A percentile compares a stretch with the other conserved stretches of the same genome.
Conservation (phyloP, 2,329 filamentous ascomycete species). For the Conoideocrella luteorostrata region DNA sequence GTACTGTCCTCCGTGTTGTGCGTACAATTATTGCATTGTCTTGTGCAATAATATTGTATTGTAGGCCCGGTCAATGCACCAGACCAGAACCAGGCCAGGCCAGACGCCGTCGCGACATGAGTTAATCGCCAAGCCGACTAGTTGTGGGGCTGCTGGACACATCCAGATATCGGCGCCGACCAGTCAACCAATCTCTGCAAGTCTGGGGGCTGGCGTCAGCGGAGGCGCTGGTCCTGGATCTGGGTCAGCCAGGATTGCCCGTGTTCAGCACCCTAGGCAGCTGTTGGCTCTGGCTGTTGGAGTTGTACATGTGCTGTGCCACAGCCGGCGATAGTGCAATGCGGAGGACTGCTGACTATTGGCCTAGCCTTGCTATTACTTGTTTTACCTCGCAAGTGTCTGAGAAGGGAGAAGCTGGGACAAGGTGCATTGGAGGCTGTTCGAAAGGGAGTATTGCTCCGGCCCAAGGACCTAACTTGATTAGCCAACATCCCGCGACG, state of each 20-base stretch:
- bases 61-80: too few relatives aligned
- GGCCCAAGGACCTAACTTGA: neutral
- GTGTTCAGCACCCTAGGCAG: too few relatives aligned
- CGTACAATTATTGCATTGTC: neutral
- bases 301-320: too few relatives aligned
- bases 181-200: neutral
- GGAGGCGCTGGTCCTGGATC: neutral
- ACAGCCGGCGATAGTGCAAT: too few relatives aligned
- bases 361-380: too few relatives aligned
- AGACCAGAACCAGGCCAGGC: too few relatives aligned
- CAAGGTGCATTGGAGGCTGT: neutral
- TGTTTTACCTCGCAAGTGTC: neutral
- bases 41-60: slow-evolving; percentile 5
- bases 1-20: neutral
- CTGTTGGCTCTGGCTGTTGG: too few relatives aligned
- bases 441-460: slow-evolving; percentile 1
- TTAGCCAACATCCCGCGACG: neutral
- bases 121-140: slow-evolving; percentile 1
- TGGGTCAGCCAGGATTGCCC: slow-evolving; percentile 1
- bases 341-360: too few relatives aligned
- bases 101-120: slow-evolving; percentile 1
- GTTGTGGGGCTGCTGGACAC: slow-evolving; percentile 3
- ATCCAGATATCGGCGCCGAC: neutral
- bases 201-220: neutral
- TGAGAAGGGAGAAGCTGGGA: neutral